Percentiles rank a stretch among this genome's conserved stretches.
These are phyloP conservation scores for Eucalyptus sideroxylon DNA, from an alignment of 345 rosid species.

Conservation along the genomic window DNA sequence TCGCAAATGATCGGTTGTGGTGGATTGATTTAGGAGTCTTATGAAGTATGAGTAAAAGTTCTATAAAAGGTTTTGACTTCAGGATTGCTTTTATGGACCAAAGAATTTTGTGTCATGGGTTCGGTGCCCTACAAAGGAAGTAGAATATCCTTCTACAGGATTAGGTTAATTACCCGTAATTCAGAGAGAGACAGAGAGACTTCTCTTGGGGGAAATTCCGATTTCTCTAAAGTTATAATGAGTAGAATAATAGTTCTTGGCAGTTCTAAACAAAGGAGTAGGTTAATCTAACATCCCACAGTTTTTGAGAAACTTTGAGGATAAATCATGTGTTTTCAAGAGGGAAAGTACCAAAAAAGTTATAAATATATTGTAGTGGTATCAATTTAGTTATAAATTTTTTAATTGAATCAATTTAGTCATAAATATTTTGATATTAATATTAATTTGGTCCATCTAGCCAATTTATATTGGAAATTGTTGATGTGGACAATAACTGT, in stretches of 20 bases:
- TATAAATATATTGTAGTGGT: too few species aligned
- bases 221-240: not conserved
- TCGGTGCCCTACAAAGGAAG: not conserved
- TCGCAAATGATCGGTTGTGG: not conserved
- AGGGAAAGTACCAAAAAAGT: too few species aligned
- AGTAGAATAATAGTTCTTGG: not conserved
- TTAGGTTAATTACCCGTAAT: not conserved
- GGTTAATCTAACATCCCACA: not conserved
- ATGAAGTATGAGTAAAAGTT: not conserved
- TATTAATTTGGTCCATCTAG: fast-evolving
- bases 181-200: not conserved
- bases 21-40: not conserved
- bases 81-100: not conserved
- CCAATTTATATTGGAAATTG: too few species aligned
- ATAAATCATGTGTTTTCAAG: not conserved
- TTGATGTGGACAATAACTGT: fast-evolving
- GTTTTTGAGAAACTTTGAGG: not conserved
- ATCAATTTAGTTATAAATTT: too few species aligned
- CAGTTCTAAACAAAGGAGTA: not conserved
- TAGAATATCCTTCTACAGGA: not conserved
- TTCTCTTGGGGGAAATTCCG: not conserved
- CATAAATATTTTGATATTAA: too few species aligned
- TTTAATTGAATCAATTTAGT: too few species aligned
- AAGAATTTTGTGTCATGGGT: not conserved
- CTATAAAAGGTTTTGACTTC: not conserved